phyloP scores from a whole-genome alignment of 257 asterid genomes.

The Petunia axillaris region DNA sequence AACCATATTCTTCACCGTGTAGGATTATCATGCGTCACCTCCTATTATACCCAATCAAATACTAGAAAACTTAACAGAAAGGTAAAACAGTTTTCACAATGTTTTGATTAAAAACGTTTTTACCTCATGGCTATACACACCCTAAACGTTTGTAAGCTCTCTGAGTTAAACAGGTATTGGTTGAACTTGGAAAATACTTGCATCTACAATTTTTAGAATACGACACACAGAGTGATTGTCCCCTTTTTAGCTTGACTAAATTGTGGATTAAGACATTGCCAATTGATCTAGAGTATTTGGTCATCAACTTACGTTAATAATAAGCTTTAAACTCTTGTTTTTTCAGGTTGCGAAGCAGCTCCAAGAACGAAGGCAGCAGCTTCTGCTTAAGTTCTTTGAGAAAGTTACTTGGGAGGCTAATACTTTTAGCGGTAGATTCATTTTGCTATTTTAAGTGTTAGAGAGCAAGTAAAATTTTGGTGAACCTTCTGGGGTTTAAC shows the following conservation, averaged over 20 bases:
- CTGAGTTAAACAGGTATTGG: background rate
- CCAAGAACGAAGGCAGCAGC: slow-evolving; percentile 79
- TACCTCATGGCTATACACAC: too few species aligned
- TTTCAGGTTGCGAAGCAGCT: slow-evolving; percentile 68
- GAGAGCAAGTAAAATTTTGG: slow-evolving; percentile 31
- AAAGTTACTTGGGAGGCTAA: slow-evolving; percentile 20
- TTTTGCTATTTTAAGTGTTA: slow-evolving; percentile 29
- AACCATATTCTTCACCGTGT: background rate
- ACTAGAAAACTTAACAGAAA: background rate
- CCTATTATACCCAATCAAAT: background rate
- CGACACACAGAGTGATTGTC: background rate
- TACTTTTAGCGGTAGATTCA: slow-evolving; percentile 29
- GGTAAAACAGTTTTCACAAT: background rate
- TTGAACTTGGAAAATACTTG: background rate
- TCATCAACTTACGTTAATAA: background rate
- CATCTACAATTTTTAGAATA: background rate
- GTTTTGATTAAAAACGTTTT: background rate
- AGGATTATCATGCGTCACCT: background rate
- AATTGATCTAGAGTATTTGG: background rate
- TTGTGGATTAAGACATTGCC: background rate
- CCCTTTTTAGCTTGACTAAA: background rate
- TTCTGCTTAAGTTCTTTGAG: slow-evolving; percentile 42
- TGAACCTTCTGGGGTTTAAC: background rate
- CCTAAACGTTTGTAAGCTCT: background rate
- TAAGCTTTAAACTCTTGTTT: background rate